Conservation (phyloP, 805 yeast genomes). For the Saturnispora silvae region DNA sequence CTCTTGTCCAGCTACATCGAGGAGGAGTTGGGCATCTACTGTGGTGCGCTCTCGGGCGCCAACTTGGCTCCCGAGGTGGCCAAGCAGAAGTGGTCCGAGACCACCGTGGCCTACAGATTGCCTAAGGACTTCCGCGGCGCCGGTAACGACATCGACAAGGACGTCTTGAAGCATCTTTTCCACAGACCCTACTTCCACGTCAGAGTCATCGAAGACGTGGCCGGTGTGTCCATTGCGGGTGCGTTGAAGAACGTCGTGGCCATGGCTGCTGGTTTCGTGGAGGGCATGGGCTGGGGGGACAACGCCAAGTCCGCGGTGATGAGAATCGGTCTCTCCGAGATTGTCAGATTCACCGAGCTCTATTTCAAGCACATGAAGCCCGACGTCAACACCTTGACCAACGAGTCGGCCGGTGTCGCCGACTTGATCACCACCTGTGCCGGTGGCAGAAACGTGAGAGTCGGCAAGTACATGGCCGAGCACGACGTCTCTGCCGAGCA, state of each 20-base stretch:
- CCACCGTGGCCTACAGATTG: slow-evolving; percentile 82
- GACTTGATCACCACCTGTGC: slow-evolving; percentile 95
- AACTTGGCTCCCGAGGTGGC: slow-evolving; percentile 97
- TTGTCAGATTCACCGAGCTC: slow-evolving; percentile 70
- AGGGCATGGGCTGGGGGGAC: slow-evolving; percentile 98
- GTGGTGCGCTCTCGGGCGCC: slow-evolving; percentile 97
- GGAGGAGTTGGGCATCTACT: slow-evolving; percentile 71
- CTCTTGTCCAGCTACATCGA: slow-evolving; percentile 71
- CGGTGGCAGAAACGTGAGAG: slow-evolving; percentile 94
- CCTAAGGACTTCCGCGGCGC: slow-evolving; percentile 61
- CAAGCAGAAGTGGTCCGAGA: slow-evolving; percentile 90
- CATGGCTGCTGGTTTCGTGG: slow-evolving; percentile 92
- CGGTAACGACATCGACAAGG: slow-evolving; percentile 64
- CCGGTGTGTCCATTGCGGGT: slow-evolving; percentile 94
- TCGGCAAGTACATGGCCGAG: slow-evolving; percentile 77
- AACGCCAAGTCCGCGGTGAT: slow-evolving; percentile 96
- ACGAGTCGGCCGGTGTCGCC: slow-evolving; percentile 96
- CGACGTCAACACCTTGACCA: slow-evolving; percentile 70
- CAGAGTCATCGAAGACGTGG: slow-evolving; percentile 81
- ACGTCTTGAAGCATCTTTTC: slow-evolving; percentile 69
- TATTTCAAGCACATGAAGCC: slow-evolving; percentile 70
- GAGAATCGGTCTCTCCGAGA: slow-evolving; percentile 90
- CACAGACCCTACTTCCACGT: slow-evolving; percentile 99
- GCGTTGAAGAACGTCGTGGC: slow-evolving; percentile 96
- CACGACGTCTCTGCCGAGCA: slow-evolving; percentile 67